A percentile compares a stretch with the other conserved stretches of the same genome.
Conservation (phyloP, 2,329 filamentous ascomycete genomes). For the Apiospora marii region DNA sequence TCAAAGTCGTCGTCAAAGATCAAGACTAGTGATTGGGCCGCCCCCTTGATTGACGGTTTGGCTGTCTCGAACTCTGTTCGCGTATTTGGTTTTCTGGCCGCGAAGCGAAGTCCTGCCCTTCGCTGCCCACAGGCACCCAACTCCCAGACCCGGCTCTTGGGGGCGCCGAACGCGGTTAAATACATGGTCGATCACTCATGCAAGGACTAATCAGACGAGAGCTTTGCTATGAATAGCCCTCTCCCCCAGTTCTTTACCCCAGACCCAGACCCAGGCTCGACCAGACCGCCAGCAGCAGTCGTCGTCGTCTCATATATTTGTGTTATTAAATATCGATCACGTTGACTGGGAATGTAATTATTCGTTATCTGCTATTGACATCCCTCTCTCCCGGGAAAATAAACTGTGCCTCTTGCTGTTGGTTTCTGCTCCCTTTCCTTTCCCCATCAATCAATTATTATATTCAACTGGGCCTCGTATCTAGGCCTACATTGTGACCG, state of each 20-base stretch:
- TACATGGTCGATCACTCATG: constrained; percentile 8
- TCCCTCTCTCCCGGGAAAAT: not conserved
- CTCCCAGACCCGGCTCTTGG: not conserved
- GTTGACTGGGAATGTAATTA: not conserved
- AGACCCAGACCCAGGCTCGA: not conserved
- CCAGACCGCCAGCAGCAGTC: not conserved
- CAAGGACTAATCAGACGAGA: constrained; percentile 3
- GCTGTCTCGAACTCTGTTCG: constrained; percentile 12
- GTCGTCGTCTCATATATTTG: constrained; percentile 1
- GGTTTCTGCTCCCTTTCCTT: not conserved
- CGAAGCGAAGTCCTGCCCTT: not conserved
- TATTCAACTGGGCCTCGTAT: not conserved
- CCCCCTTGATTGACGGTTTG: not conserved
- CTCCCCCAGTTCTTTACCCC: not conserved
- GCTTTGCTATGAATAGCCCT: constrained; percentile 11
- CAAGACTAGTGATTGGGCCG: not conserved
- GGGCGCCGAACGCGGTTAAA: constrained; percentile 2
- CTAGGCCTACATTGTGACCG: not conserved
- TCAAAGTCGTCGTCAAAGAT: not conserved
- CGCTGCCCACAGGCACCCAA: constrained; percentile 5
- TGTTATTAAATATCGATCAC: not conserved
- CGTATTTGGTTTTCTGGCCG: not conserved
- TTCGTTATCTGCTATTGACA: not conserved
- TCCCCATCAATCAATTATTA: not conserved
- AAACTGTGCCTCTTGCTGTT: not conserved